phyloP scores from a whole-genome alignment of 2,329 filamentous ascomycete genomes.

The Fusarium chlamydosporum region DNA sequence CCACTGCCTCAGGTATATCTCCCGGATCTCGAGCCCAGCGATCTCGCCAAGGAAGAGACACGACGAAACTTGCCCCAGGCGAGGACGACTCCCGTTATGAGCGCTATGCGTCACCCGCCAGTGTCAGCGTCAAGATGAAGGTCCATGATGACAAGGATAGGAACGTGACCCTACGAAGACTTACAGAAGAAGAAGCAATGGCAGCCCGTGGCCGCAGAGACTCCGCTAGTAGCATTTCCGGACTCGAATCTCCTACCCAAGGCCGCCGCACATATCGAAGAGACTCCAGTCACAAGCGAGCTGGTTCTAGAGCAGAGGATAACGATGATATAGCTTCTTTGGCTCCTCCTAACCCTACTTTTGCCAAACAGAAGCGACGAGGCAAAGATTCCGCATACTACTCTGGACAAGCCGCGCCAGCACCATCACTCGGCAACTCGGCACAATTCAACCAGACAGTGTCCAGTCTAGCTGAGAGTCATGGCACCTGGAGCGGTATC shows the following conservation, averaged over 20 bases:
- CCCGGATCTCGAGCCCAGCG: slow-evolving; percentile 57
- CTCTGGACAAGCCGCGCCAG: slow-evolving; percentile 60
- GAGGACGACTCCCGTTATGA: slow-evolving; percentile 57
- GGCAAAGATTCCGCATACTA: slow-evolving; percentile 74
- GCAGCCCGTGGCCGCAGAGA: slow-evolving; percentile 62
- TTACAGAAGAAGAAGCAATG: slow-evolving; percentile 72
- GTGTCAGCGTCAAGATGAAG: slow-evolving; percentile 71
- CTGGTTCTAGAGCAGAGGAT: slow-evolving; percentile 60
- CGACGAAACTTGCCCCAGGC: slow-evolving; percentile 60
- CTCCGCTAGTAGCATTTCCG: slow-evolving; percentile 70
- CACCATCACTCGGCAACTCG: slow-evolving; percentile 56
- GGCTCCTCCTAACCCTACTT: slow-evolving; percentile 70
- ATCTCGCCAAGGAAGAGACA: slow-evolving; percentile 61
- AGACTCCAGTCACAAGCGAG: slow-evolving; percentile 63
- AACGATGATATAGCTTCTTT: slow-evolving; percentile 60
- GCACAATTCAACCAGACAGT: slow-evolving; percentile 58
- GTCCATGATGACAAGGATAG: slow-evolving; percentile 72
- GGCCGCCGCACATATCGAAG: slow-evolving; percentile 67
- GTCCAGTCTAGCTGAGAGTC: slow-evolving; percentile 65
- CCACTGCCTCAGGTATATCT: slow-evolving; percentile 52
- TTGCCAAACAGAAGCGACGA: slow-evolving; percentile 63
- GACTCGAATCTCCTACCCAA: slow-evolving; percentile 65
- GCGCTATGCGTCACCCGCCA: slow-evolving; percentile 59
- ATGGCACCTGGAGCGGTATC: slow-evolving; percentile 67
- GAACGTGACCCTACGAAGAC: slow-evolving; percentile 72